Evolutionary conservation across 2,329 filamentous ascomycete species (phyloP), one percentile per base, ranked within the genome.

Genomic region (Neocatenulostroma microsporum): DNA sequence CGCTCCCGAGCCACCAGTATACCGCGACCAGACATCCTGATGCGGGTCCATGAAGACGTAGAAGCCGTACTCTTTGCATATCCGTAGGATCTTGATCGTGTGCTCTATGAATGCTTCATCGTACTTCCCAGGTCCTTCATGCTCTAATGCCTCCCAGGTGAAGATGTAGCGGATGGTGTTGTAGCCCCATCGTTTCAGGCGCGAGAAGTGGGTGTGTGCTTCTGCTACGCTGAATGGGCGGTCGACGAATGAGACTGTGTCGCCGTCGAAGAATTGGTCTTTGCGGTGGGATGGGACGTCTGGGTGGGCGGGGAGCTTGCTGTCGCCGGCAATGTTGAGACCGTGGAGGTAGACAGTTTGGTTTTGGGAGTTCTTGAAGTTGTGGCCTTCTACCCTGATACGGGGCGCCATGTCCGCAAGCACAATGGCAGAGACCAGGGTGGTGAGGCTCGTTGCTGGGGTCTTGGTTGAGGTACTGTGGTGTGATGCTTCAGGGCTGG

Each of bases 1-100:
- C 4, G 91, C 91, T 21, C 91, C 91, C 18, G 89, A 96, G 30
- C 91, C 91, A 29, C 91, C 91, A 5, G 84, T 87, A 56, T 91
- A 91, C 37, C 91, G 76, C 21, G 89, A 95, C 91, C 91, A 98
- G 51, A 96, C 89, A 67, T 98, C 91, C 69, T 98, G 91, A 61
- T 98, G 91, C 14, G 93, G 89, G 52, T 98, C 93, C 86, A 98
- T 94, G 58, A 95, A 96, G 33, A 98, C 73, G 55, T 93, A 94
- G 61, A 98, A 95, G 19, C 84, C 85, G 67, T 94, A 96, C 24
- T 78, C 72, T 58, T 88, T 94, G 24, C 88, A 88, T 46, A 87
- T 70, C 39, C 87, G 75, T 49, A 98, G 63, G 9, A 94, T 70
- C 25, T 84, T 74, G 47, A 98, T 86, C 1, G 91, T 98, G 58